These are phyloP conservation scores for Coemansia sp. DNA, from an alignment of 192 early-diverging fungal genomes.

Conservation along the genomic window DNA sequence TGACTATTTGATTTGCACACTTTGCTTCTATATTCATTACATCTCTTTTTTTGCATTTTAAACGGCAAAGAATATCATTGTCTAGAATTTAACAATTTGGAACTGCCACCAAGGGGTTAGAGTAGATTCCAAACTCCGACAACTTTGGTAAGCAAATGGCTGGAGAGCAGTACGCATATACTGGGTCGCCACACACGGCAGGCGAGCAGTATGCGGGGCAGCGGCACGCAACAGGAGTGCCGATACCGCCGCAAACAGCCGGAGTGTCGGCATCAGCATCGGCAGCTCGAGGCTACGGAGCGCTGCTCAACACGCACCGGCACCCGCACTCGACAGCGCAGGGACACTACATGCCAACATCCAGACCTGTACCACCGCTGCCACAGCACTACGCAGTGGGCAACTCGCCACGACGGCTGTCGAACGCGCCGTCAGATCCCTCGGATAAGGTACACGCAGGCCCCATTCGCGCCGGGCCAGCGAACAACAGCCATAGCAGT, in stretches of 20 bases:
- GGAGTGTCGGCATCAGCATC: slow-evolving; percentile 17
- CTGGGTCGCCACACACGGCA: slow-evolving; percentile 26
- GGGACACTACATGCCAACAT: slow-evolving; percentile 11
- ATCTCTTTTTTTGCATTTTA: background rate
- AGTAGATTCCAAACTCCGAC: background rate
- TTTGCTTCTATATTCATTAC: background rate
- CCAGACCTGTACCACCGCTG: slow-evolving; percentile 10
- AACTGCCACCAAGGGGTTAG: background rate
- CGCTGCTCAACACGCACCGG: slow-evolving; percentile 30
- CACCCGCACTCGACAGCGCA: slow-evolving; percentile 21
- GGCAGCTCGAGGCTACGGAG: slow-evolving; percentile 24
- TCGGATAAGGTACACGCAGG: slow-evolving; percentile 28
- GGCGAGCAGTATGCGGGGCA: slow-evolving; percentile 21
- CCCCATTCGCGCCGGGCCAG: slow-evolving; percentile 13
- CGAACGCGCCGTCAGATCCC: slow-evolving; percentile 37
- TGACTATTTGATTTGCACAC: background rate
- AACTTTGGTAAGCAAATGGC: slow-evolving; percentile 20
- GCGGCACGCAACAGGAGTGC: slow-evolving; percentile 6
- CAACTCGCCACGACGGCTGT: slow-evolving; percentile 30
- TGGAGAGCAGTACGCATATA: slow-evolving; percentile 28
- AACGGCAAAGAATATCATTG: too few relatives aligned
- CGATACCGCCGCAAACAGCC: slow-evolving; percentile 14
- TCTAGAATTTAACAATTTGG: too few relatives aligned
- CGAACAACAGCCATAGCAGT: slow-evolving; percentile 18
- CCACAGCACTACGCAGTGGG: slow-evolving; percentile 15